Evolutionary conservation across 257 asterid species (phyloP).

Genomic region (Solanum peruvianum): DNA sequence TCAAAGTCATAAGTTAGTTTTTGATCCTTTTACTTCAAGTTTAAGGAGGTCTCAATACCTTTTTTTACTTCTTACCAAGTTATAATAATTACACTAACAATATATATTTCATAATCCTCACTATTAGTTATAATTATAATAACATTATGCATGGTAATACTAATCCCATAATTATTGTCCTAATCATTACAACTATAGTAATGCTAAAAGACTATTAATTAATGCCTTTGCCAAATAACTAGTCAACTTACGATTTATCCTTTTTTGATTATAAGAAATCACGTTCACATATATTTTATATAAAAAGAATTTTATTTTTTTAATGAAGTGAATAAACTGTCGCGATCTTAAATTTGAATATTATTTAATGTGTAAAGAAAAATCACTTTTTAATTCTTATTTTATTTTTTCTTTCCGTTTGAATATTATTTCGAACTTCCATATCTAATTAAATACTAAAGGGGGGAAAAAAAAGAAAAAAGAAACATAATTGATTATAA

Average conservation of each 20-base stretch:
- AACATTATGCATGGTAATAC: neutral
- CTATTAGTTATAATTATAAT: neutral
- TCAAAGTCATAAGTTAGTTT: neutral
- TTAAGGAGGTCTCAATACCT: neutral
- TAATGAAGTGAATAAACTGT: no score
- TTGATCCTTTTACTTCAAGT: neutral
- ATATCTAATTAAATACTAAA: neutral
- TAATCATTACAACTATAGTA: neutral
- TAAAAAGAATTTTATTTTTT: neutral
- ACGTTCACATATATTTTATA: neutral
- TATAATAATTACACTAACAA: neutral
- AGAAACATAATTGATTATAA: neutral
- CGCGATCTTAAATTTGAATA: neutral
- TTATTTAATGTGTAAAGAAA: neutral
- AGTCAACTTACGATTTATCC: neutral
- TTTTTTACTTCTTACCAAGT: neutral
- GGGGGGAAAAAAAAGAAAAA: no score
- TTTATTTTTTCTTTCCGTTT: neutral
- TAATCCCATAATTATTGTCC: neutral
- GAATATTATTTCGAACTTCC: neutral
- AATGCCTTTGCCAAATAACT: neutral
- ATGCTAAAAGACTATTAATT: neutral
- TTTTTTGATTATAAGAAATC: neutral
- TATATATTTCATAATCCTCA: neutral
- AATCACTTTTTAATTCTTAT: neutral